phyloP scores from a whole-genome alignment of 1,139 yeast genomes.

The Candida smagusa region DNA sequence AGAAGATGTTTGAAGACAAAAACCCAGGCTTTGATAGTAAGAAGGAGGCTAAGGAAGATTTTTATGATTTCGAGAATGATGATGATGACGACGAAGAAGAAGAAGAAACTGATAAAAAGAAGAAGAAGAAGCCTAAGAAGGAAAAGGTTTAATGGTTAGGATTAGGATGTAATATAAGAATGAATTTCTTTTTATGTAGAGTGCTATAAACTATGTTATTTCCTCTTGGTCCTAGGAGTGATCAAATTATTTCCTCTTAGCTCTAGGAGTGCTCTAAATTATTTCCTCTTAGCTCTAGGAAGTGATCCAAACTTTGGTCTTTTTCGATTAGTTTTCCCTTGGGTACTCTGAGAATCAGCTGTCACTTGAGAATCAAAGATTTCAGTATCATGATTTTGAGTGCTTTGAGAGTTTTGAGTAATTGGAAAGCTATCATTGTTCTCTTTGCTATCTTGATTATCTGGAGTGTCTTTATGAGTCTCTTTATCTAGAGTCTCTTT shows the following conservation, averaged over 20 bases:
- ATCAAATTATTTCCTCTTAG: too few species aligned
- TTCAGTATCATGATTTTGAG: neutral
- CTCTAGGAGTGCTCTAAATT: too few species aligned
- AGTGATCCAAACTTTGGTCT: slow-evolving; percentile 6
- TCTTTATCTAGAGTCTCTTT: too few species aligned
- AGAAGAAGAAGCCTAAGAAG: slow-evolving; percentile 14
- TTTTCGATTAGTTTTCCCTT: slow-evolving; percentile 1
- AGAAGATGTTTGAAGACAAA: slow-evolving; percentile 73
- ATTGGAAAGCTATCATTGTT: neutral
- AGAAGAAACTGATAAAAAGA: slow-evolving; percentile 10
- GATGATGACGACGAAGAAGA: slow-evolving; percentile 15
- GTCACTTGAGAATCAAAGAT: neutral
- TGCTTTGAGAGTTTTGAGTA: neutral
- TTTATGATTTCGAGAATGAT: slow-evolving; percentile 8
- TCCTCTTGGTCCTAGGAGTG: too few species aligned
- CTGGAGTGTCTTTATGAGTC: neutral
- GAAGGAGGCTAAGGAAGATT: slow-evolving; percentile 7
- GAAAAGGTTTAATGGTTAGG: slow-evolving; percentile 2
- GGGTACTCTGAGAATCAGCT: neutral
- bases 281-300: slow-evolving; percentile 3
- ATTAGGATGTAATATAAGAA: neutral
- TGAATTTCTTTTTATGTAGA: too few species aligned
- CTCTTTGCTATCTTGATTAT: neutral
- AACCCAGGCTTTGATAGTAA: slow-evolving; percentile 12
- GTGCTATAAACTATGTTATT: too few species aligned